Evolutionary conservation across 2,329 filamentous ascomycete genomes (phyloP), one percentile per base, ranked within the genome.

Genomic region (Diaporthe eres): DNA sequence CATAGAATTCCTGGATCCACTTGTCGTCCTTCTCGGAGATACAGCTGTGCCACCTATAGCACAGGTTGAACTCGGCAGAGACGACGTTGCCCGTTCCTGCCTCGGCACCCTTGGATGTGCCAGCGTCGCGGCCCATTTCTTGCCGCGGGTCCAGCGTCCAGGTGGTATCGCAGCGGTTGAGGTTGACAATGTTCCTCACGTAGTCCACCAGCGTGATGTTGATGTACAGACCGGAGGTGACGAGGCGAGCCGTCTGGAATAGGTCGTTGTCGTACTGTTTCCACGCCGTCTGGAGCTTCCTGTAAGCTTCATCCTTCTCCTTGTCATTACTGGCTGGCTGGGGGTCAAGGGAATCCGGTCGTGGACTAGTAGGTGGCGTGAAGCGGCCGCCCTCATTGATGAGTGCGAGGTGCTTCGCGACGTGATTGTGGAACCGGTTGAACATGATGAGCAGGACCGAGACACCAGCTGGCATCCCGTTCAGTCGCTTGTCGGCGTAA

Each of bases 351-450:
- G 71, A 5, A 3, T 63, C 70, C 8, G 75, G 73, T 9, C 63
- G 75, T 13, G 57, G 73, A 9, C 70, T 83, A 0, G 86, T 80
- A 0, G 95, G 94, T 76, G 91, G 92, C 0, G 88, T 90, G 84
- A 98, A 98, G 31, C 94, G 90, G 22, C 92, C 92, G 60, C 91
- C 91, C 80, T 98, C 96, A 80, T 98, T 98, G 84, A 98, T 96
- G n/a, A 89, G 86, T 0, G 94, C 94, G 25, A 98, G 86, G 77
- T 96, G 93, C 72, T 92, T 90, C 1, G 94, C 95, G 0, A 95
- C 91, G 78, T 97, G 90, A 84, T 98, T 98, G 85, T 98, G 96
- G 85, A 97, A 97, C 34, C 92, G 90, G 80, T 93, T 93, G 85
- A 95, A 93, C 93, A 95, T 95, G 83, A 96, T 89, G 39, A 96